Percentiles rank a stretch among this genome's conserved stretches.
phyloP scores from a whole-genome alignment of 495 filamentous ascomycete genomes.

The Talaromyces ruber region DNA sequence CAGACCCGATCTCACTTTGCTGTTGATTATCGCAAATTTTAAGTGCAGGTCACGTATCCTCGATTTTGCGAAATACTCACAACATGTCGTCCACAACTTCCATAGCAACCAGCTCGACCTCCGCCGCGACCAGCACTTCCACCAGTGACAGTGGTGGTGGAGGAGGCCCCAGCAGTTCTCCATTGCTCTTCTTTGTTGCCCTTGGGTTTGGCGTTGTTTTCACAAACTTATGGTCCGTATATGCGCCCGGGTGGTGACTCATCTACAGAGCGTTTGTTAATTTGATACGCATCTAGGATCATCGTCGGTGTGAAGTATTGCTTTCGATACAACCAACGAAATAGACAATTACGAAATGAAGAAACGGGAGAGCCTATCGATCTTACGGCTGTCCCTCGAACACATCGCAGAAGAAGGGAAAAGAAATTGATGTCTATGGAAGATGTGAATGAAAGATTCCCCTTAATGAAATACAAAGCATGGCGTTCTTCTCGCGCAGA shows the following conservation, averaged over 20 bases:
- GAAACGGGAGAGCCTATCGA: slow-evolving; percentile 85
- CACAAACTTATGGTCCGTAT: slow-evolving; percentile 85
- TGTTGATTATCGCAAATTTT: not conserved
- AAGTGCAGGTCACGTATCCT: not conserved
- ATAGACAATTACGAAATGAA: slow-evolving; percentile 66
- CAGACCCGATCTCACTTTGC: not conserved
- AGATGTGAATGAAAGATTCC: slow-evolving; percentile 96
- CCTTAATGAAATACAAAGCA: slow-evolving; percentile 87
- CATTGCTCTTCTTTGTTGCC: slow-evolving; percentile 92
- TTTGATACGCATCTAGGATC: slow-evolving; percentile 55
- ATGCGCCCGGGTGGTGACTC: not conserved
- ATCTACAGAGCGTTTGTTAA: not conserved
- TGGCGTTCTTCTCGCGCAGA: slow-evolving; percentile 81
- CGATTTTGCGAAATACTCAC: not conserved
- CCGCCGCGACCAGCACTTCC: not conserved
- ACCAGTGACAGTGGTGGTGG: slow-evolving; percentile 8
- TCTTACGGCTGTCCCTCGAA: slow-evolving; percentile 66
- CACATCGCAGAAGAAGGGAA: slow-evolving; percentile 77
- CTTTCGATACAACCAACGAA: slow-evolving; percentile 94
- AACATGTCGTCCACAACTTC: slow-evolving; percentile 7
- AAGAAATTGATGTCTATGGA: slow-evolving; percentile 99
- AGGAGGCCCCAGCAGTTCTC: slow-evolving; percentile 67
- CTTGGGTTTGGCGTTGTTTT: slow-evolving; percentile 98
- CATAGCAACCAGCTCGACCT: not conserved
- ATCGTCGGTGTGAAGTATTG: slow-evolving; percentile 99